Percentiles rank a stretch among this genome's conserved stretches.
These are phyloP conservation scores for Immersiporthe knoxdaviesiana DNA, from an alignment of 2,329 filamentous ascomycete genomes.

Conservation along the genomic window DNA sequence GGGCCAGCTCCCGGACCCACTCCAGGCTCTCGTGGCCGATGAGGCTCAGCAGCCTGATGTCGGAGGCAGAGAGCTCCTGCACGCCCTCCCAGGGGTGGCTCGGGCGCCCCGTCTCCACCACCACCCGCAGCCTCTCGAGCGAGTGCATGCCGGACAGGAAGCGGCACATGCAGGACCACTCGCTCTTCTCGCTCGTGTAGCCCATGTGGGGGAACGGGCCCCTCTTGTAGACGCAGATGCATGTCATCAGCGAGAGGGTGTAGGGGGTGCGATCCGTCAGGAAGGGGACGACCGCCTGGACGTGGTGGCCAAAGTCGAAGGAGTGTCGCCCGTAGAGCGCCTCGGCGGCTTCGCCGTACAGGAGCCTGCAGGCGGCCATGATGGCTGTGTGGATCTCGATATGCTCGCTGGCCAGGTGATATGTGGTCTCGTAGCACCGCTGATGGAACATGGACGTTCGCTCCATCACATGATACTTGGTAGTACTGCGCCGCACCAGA, in stretches of 20 bases:
- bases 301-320: slow-evolving; percentile 62
- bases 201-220: slow-evolving; percentile 56
- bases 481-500: slow-evolving; percentile 6
- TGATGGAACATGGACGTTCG: slow-evolving; percentile 41
- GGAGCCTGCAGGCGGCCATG: slow-evolving; percentile 49
- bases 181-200: slow-evolving; percentile 51
- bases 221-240: slow-evolving; percentile 59
- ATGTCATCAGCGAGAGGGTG: slow-evolving; percentile 51
- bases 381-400: slow-evolving; percentile 47
- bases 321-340: slow-evolving; percentile 59
- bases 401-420: slow-evolving; percentile 50
- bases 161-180: slow-evolving; percentile 58
- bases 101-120: slow-evolving; percentile 59
- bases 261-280: slow-evolving; percentile 57
- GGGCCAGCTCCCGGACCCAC: slow-evolving; percentile 60
- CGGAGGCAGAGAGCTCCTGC: slow-evolving; percentile 47
- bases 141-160: slow-evolving; percentile 46
- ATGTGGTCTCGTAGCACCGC: slow-evolving; percentile 57
- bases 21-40: slow-evolving; percentile 55
- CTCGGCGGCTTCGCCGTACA: slow-evolving; percentile 59
- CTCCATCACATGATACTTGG: slow-evolving; percentile 46
- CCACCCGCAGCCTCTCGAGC: slow-evolving; percentile 51
- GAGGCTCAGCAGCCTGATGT: slow-evolving; percentile 50
- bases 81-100: slow-evolving; percentile 53
- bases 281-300: slow-evolving; percentile 62